Percentiles rank a stretch among this genome's conserved stretches.
These are phyloP conservation scores for Melampsora larici-populina DNA, from an alignment of 1,284 basidiomycete genomes.

Conservation along the genomic window DNA sequence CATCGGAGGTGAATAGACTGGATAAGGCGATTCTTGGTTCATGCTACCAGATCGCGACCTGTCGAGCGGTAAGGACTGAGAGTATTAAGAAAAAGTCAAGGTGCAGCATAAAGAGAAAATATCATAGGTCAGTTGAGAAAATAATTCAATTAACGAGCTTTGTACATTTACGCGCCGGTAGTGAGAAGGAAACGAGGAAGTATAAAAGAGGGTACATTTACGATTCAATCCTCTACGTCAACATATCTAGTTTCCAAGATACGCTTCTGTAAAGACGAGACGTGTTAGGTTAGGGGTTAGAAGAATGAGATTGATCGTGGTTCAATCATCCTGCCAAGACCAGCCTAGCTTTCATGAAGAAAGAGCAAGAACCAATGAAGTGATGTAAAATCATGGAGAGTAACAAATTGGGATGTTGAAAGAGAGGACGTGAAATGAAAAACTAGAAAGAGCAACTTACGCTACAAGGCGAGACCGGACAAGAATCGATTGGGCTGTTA, in stretches of 20 bases:
- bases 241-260: constrained; percentile 17
- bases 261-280: constrained; percentile 10
- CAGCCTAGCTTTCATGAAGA: neutral
- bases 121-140: neutral
- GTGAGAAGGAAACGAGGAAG: neutral
- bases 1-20: constrained; percentile 2
- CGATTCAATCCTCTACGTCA: constrained; percentile 10
- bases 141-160: neutral
- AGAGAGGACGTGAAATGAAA: neutral
- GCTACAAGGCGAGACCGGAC: constrained; percentile 36
- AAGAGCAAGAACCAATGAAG: constrained; percentile 4
- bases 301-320: neutral
- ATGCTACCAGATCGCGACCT: neutral
- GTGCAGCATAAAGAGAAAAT: neutral
- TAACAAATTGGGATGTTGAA: neutral
- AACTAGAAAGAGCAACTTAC: constrained; percentile 15
- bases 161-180: neutral
- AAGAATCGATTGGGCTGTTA: constrained; percentile 28
- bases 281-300: neutral
- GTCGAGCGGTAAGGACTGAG: neutral
- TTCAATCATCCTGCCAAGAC: constrained; percentile 1
- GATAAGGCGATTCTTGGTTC: neutral
- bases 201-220: constrained; percentile 8
- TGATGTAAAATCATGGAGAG: neutral
- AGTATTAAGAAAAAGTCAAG: neutral